Evolutionary conservation across 2,329 filamentous ascomycete genomes (phyloP).

Genomic region (Venturia nashicola): DNA sequence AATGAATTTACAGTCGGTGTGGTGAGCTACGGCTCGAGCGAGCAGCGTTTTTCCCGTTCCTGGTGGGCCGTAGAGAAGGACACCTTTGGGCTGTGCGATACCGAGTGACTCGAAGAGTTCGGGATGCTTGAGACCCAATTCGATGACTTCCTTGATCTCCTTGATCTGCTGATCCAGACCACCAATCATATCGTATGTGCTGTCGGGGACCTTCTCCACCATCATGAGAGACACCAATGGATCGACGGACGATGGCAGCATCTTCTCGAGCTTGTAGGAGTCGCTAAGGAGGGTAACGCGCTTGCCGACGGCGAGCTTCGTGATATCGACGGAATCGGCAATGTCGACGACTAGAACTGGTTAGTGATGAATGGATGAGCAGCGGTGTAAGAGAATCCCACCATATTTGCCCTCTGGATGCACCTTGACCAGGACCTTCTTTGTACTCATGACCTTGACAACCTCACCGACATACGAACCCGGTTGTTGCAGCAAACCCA

Average conservation of each 20-base stretch:
- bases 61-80: slow-evolving; percentile 88
- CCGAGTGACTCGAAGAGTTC: slow-evolving; percentile 98
- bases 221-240: slow-evolving; percentile 99
- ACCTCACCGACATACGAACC: slow-evolving; percentile 98
- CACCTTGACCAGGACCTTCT: slow-evolving; percentile 98
- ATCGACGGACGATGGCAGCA: slow-evolving; percentile 94
- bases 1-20: slow-evolving; percentile 99
- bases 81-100: slow-evolving; percentile 96
- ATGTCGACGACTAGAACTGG: slow-evolving; percentile 71
- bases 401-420: slow-evolving; percentile 99
- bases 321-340: slow-evolving; percentile 82
- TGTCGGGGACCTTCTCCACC: slow-evolving; percentile 99
- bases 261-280: slow-evolving; percentile 97
- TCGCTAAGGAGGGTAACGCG: slow-evolving; percentile 93
- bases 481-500: slow-evolving; percentile 89
- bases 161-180: slow-evolving; percentile 98
- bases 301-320: slow-evolving; percentile 94
- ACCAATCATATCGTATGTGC: slow-evolving; percentile 99
- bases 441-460: slow-evolving; percentile 99
- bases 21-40: slow-evolving; percentile 89
- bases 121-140: slow-evolving; percentile 94
- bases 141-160: slow-evolving; percentile 99
- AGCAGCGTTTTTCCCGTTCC: slow-evolving; percentile 95
- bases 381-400: slow-evolving; percentile 31
- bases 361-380: neutral